These are phyloP conservation scores for Salvia splendens DNA, from an alignment of 257 asterid species.

Conservation along the genomic window DNA sequence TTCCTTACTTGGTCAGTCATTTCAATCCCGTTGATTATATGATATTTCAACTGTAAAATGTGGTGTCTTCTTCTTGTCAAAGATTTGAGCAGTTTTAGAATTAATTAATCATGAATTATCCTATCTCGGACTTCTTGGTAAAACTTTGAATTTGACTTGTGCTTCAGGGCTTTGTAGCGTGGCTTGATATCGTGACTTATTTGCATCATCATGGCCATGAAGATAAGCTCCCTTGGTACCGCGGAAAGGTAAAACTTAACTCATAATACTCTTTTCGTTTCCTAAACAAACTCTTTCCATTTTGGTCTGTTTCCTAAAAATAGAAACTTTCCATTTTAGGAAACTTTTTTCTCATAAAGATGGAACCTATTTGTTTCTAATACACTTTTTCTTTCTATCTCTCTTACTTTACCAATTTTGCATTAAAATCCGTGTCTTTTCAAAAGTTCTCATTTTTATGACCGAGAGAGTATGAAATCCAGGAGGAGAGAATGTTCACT, in stretches of 20 bases:
- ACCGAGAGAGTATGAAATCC: background rate
- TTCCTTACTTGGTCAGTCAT: constrained; percentile 48
- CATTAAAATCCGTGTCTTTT: too few relatives aligned
- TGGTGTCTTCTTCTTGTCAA: background rate
- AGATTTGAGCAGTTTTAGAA: background rate
- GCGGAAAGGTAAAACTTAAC: constrained; percentile 48
- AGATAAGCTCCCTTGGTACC: constrained; percentile 63
- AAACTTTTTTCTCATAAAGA: too few relatives aligned
- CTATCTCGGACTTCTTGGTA: background rate
- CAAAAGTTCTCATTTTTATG: too few relatives aligned
- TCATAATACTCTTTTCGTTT: background rate
- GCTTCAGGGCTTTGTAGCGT: constrained; percentile 48
- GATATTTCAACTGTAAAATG: too few relatives aligned
- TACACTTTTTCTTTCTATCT: too few relatives aligned
- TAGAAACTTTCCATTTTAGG: too few relatives aligned
- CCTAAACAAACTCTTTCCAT: too few relatives aligned
- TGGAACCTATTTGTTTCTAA: too few relatives aligned
- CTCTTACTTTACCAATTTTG: too few relatives aligned
- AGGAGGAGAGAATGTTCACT: background rate
- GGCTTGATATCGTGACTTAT: constrained; percentile 62
- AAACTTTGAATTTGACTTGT: constrained; percentile 27
- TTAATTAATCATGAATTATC: background rate
- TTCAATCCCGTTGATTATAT: background rate
- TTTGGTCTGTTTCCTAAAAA: too few relatives aligned
- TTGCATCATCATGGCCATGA: constrained; percentile 70